These are phyloP conservation scores for Carnegiea gigantea DNA, from an alignment of 179 eudicot species.

Conservation along the genomic window DNA sequence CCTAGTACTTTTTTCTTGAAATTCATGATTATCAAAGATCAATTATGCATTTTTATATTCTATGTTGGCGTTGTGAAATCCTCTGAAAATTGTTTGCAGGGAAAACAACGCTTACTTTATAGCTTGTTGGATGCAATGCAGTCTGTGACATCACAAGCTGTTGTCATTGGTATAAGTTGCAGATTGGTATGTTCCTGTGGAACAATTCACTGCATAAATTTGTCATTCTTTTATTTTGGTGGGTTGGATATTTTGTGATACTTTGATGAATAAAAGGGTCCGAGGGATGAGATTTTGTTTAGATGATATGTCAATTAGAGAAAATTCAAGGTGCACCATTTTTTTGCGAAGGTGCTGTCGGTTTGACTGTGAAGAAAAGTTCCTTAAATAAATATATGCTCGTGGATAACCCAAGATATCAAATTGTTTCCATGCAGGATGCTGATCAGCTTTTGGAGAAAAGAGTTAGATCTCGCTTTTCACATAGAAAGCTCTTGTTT, in stretches of 20 bases:
- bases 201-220: not conserved
- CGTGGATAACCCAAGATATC: not conserved
- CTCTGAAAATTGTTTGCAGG: slow-evolving; percentile 45
- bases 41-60: too few relatives aligned
- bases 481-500: slow-evolving; percentile 87
- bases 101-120: slow-evolving; percentile 86
- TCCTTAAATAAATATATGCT: not conserved
- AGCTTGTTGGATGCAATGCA: slow-evolving; percentile 98
- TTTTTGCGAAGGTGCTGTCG: too few relatives aligned
- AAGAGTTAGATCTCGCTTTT: slow-evolving; percentile 96
- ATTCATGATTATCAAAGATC: not conserved
- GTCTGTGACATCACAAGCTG: slow-evolving; percentile 90
- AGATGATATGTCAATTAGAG: not conserved
- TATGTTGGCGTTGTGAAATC: not conserved
- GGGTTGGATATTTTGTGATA: not conserved
- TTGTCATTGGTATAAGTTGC: slow-evolving; percentile 87
- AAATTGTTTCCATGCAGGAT: slow-evolving; percentile 51
- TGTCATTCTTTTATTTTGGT: not conserved
- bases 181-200: slow-evolving; percentile 54
- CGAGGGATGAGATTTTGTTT: not conserved
- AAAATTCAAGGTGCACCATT: not conserved
- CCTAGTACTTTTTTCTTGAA: not conserved
- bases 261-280: not conserved
- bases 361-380: not conserved
- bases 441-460: slow-evolving; percentile 98